A percentile compares a stretch with the other conserved stretches of the same genome.
Conservation (phyloP, 2,329 filamentous ascomycete genomes). For the Mariannaea sp. region DNA sequence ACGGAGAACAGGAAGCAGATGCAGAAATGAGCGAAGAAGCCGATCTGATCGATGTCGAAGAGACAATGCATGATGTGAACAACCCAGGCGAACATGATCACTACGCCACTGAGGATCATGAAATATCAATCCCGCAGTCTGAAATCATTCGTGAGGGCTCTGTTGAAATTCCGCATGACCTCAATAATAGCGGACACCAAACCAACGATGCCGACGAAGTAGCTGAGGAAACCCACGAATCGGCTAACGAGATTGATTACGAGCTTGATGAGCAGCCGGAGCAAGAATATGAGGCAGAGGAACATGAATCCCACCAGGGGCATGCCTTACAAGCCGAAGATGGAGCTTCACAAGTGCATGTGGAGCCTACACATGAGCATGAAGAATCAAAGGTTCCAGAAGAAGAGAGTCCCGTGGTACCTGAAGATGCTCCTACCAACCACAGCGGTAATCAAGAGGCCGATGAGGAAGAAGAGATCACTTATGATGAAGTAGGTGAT, state of each 20-base stretch:
- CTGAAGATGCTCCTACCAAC: slow-evolving; percentile 5
- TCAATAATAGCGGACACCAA: background rate
- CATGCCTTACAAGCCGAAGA: slow-evolving; percentile 16
- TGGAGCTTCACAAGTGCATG: background rate
- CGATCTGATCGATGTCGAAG: slow-evolving; percentile 24
- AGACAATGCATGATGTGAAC: slow-evolving; percentile 16
- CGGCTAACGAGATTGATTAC: slow-evolving; percentile 40
- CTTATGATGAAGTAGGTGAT: slow-evolving; percentile 25
- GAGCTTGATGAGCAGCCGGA: slow-evolving; percentile 35
- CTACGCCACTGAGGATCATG: slow-evolving; percentile 16
- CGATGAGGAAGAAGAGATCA: slow-evolving; percentile 24
- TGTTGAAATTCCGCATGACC: slow-evolving; percentile 12
- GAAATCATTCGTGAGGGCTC: slow-evolving; percentile 8
- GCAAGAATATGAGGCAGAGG: background rate
- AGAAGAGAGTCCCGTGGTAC: slow-evolving; percentile 4
- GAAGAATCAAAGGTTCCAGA: slow-evolving; percentile 1
- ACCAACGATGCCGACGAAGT: background rate
- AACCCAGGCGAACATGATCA: slow-evolving; percentile 12
- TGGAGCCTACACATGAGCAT: slow-evolving; percentile 2
- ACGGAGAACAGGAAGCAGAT: slow-evolving; percentile 26
- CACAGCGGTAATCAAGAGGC: background rate
- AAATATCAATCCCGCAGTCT: slow-evolving; percentile 4
- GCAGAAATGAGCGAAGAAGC: slow-evolving; percentile 30
- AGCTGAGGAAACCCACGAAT: slow-evolving; percentile 21
- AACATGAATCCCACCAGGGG: slow-evolving; percentile 1